Evolutionary conservation across 2,329 filamentous ascomycete species (phyloP), one percentile per base, ranked within the genome.

Genomic region (Chrysoporthe austroafricana): DNA sequence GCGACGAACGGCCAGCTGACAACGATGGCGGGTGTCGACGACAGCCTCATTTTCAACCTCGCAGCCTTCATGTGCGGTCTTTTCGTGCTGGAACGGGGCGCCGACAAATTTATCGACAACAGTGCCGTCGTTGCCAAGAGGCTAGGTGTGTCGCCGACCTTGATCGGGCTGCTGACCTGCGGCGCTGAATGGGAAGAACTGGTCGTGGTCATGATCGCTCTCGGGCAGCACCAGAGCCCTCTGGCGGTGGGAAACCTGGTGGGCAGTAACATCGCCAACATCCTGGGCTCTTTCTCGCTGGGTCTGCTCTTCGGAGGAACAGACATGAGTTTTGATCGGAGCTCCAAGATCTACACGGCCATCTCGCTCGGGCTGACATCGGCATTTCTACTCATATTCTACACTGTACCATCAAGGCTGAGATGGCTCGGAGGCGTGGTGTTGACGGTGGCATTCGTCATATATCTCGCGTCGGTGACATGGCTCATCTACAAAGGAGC

Each of bases 161-260:
- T 86, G 36, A 79, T 86, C 67, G 82, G 79, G 2, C 77, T 86
- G 8, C 75, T 86, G 43, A 86, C 83, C 8, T 83, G 81, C 14
- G 84, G 84, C 26, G 83, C 81, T 34, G 84, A 86, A 76, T 86
- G 82, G 79, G 84, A 86, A 78, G 83, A 86, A 81, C 81, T 85
- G 44, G 81, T 79, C 4, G 83, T 86, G 0, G 80, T 86, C 4
- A 70, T 83, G 13, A 79, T 82, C 21, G 79, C 83, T 16, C 75
- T 85, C 46, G 74, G 78, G 5, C 82, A 80, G 62, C 75, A 79
- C 43, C 80, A 79, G 60, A 77, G 78, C 2, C 78, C 82, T 4
- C 76, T 86, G 7, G 84, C 84, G 26, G 71, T 85, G 0, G 84
- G 83, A 3, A 86, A 86, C 69, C 77, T 85, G 64, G 74, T 85